Evolutionary conservation across 495 filamentous ascomycete species (phyloP).

Genomic region (Penicillium pulvis): DNA sequence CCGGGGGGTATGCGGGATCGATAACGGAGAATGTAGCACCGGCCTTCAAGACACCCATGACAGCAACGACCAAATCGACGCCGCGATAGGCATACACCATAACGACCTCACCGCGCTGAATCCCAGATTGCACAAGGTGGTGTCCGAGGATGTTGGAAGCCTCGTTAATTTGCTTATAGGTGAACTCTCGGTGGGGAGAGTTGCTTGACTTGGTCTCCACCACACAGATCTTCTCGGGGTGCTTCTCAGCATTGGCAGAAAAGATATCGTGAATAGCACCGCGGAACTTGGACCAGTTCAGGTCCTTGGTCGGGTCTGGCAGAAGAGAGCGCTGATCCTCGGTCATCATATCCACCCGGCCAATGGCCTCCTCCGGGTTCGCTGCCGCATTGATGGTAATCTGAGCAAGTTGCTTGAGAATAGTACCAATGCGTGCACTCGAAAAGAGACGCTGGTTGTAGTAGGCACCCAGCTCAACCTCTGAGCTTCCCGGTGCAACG

Average conservation of each 20-base stretch:
- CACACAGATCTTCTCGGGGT: conserved; percentile 80
- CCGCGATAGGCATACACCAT: conserved; percentile 88
- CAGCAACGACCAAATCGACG: conserved; percentile 51
- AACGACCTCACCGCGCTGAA: conserved; percentile 82
- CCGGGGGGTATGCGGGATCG: conserved; percentile 86
- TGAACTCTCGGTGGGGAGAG: conserved; percentile 68
- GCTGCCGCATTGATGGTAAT: conserved; percentile 46
- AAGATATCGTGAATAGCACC: conserved; percentile 85
- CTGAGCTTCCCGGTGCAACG: conserved; percentile 34
- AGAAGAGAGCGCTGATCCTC: conserved; percentile 48
- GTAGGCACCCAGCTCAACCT: conserved; percentile 46
- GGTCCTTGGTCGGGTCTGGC: conserved; percentile 74
- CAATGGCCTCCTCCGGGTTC: conserved; percentile 46
- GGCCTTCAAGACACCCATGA: conserved; percentile 59
- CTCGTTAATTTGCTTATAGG: conserved; percentile 86
- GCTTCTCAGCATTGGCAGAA: conserved; percentile 64
- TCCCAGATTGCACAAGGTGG: conserved; percentile 70
- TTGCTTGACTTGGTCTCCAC: conserved; percentile 72
- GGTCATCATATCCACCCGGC: conserved; percentile 53
- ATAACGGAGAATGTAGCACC: conserved; percentile 63
- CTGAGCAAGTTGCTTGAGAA: conserved; percentile 46
- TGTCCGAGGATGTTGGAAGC: conserved; percentile 80
- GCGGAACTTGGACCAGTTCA: conserved; percentile 81
- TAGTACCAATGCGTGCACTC: conserved; percentile 46
- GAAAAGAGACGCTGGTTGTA: conserved; percentile 57